A percentile compares a stretch with the other conserved stretches of the same genome.
Evolutionary conservation across 805 yeast species (phyloP).

Genomic region (Saturnispora mendoncae): DNA sequence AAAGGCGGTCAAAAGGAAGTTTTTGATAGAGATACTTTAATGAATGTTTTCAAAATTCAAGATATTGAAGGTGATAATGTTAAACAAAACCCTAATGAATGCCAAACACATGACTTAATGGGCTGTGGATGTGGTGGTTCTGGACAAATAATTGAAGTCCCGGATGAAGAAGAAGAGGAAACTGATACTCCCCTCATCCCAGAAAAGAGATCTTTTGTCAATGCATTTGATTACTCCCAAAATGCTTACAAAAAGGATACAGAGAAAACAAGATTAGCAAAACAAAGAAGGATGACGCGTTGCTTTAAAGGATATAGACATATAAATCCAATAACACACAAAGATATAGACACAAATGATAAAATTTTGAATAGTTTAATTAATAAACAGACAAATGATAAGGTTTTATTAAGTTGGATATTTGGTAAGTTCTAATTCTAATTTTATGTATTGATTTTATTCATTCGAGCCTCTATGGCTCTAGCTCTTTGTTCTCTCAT

Average conservation of each 20-base stretch:
- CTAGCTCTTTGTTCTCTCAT: slow-evolving; percentile 94
- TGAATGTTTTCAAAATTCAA: slow-evolving; percentile 59
- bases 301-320: slow-evolving; percentile 60
- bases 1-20: slow-evolving; percentile 44
- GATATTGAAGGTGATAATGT: slow-evolving; percentile 16
- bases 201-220: slow-evolving; percentile 37
- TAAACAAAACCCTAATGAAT: slow-evolving; percentile 29
- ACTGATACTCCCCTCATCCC: slow-evolving; percentile 14
- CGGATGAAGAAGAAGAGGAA: slow-evolving; percentile 9
- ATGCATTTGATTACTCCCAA: slow-evolving; percentile 36
- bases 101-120: slow-evolving; percentile 73
- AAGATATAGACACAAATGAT: slow-evolving; percentile 1
- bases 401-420: slow-evolving; percentile 6
- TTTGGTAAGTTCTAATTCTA: slow-evolving; percentile 6
- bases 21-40: slow-evolving; percentile 60
- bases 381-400: slow-evolving; percentile 1
- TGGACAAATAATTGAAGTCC: slow-evolving; percentile 30
- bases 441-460: background rate
- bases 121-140: slow-evolving; percentile 53
- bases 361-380: background rate
- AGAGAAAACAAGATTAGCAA: slow-evolving; percentile 17
- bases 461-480: slow-evolving; percentile 81
- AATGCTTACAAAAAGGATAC: slow-evolving; percentile 23
- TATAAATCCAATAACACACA: slow-evolving; percentile 36
- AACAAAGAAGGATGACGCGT: slow-evolving; percentile 36